Percentiles rank a stretch among this genome's conserved stretches.
Evolutionary conservation across 345 rosid genomes (phyloP).

Genomic region (Eucalyptus erythrocorys): DNA sequence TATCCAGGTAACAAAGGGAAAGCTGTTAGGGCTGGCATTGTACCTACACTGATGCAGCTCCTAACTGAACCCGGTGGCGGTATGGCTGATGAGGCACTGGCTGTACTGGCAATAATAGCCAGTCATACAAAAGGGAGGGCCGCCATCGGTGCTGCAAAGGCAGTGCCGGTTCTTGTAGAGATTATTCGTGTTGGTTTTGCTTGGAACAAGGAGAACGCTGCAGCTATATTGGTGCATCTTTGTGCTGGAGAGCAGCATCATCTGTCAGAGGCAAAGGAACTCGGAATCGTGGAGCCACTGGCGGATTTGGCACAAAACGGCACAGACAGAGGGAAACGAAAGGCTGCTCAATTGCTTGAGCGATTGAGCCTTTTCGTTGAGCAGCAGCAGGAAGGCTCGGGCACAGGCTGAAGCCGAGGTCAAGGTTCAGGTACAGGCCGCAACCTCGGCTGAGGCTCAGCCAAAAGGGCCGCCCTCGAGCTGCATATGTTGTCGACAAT

Average conservation of each 20-base stretch:
- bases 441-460: background rate
- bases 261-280: conserved; percentile 66
- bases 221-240: conserved; percentile 77
- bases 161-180: conserved; percentile 65
- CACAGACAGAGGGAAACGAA: conserved; percentile 86
- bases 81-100: conserved; percentile 79
- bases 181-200: conserved; percentile 56
- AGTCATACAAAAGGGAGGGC: conserved; percentile 67
- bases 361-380: conserved; percentile 60
- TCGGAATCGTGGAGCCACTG: conserved; percentile 63
- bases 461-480: background rate
- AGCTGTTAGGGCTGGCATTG: conserved; percentile 86
- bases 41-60: conserved; percentile 45
- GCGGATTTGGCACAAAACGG: conserved; percentile 76
- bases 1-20: conserved; percentile 96
- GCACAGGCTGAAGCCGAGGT: background rate
- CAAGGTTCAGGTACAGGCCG: background rate
- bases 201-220: conserved; percentile 66
- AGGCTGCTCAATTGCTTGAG: conserved; percentile 83
- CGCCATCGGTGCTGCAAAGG: conserved; percentile 59
- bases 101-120: conserved; percentile 61
- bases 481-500: background rate
- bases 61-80: conserved; percentile 67
- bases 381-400: conserved; percentile 40
- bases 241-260: conserved; percentile 66